A percentile compares a stretch with the other conserved stretches of the same genome.
These are phyloP conservation scores for Pilaira anomala DNA, from an alignment of 192 early-diverging fungal genomes.

Conservation along the genomic window DNA sequence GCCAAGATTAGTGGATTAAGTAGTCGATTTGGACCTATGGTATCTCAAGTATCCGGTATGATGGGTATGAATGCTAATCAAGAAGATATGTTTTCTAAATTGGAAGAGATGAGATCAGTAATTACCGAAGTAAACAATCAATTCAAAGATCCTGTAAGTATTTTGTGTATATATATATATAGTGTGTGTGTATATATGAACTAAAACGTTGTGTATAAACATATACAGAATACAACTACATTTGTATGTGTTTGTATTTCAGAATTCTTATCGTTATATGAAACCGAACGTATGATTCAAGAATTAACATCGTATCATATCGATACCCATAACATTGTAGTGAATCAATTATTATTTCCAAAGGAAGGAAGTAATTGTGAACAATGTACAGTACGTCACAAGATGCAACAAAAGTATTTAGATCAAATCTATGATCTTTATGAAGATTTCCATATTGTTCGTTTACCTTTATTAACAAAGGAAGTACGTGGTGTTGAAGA, in stretches of 20 bases:
- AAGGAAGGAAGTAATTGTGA: conserved; percentile 85
- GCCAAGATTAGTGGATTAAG: conserved; percentile 92
- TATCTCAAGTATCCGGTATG: conserved; percentile 84
- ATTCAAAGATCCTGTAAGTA: conserved; percentile 94
- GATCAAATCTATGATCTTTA: conserved; percentile 99
- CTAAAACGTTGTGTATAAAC: not conserved
- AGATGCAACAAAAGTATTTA: conserved; percentile 99
- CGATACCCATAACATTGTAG: conserved; percentile 99
- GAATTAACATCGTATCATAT: conserved; percentile 97
- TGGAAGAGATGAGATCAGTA: conserved; percentile 93
- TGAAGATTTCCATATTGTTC: conserved; percentile 95
- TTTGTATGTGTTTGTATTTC: conserved; percentile 99
- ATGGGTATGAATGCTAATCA: conserved; percentile 83
- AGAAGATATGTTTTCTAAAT: conserved; percentile 94
- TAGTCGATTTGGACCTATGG: conserved; percentile 94
- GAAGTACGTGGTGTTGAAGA: conserved; percentile 95
- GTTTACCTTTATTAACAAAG: conserved; percentile 92
- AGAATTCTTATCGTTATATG: conserved; percentile 99
- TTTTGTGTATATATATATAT: not conserved
- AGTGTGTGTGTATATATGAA: not conserved
- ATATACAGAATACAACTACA: conserved; percentile 84
- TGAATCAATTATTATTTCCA: conserved; percentile 97
- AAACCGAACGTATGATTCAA: conserved; percentile 99
- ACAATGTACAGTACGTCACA: conserved; percentile 87
- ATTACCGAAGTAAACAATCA: conserved; percentile 98